These are phyloP conservation scores for Trifolium fragiferum DNA, from an alignment of 306 rosid genomes.

Conservation along the genomic window DNA sequence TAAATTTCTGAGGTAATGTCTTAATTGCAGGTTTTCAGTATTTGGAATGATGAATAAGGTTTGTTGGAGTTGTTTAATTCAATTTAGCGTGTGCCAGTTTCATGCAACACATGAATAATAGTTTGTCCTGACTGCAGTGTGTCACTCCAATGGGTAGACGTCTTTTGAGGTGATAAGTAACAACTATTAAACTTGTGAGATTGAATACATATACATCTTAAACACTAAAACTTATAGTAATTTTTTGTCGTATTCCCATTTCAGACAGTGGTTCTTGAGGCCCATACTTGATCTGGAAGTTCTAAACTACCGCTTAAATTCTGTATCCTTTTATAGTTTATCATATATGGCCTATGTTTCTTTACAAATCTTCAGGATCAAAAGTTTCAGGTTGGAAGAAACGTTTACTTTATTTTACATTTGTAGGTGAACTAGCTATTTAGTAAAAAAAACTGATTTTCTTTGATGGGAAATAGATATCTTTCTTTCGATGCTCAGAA, in stretches of 20 bases:
- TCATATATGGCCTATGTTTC: slow-evolving; percentile 9
- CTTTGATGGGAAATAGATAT: slow-evolving; percentile 74
- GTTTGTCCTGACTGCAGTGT: slow-evolving; percentile 60
- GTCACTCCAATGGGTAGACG: slow-evolving; percentile 91
- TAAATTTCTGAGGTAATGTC: slow-evolving; percentile 41
- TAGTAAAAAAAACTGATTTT: slow-evolving; percentile 37
- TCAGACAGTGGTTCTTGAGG: slow-evolving; percentile 93
- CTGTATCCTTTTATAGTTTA: slow-evolving; percentile 72
- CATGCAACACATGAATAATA: slow-evolving; percentile 38
- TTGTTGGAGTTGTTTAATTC: slow-evolving; percentile 43
- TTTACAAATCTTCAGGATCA: slow-evolving; percentile 17
- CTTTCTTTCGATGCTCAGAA: slow-evolving; percentile 82
- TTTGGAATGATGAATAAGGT: slow-evolving; percentile 99
- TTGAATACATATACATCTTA: neutral
- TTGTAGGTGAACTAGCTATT: slow-evolving; percentile 29
- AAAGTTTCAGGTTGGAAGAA: slow-evolving; percentile 32
- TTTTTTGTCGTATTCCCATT: slow-evolving; percentile 32
- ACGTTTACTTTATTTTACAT: slow-evolving; percentile 32
- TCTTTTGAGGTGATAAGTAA: slow-evolving; percentile 82
- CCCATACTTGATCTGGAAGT: slow-evolving; percentile 89
- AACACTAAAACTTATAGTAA: neutral
- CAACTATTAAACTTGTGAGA: slow-evolving; percentile 10
- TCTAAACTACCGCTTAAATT: slow-evolving; percentile 80
- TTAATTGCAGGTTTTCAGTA: slow-evolving; percentile 80
- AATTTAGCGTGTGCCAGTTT: slow-evolving; percentile 36